Conservation (phyloP, 352 stramenopile species). For the Globisporangium recalcitrans region DNA sequence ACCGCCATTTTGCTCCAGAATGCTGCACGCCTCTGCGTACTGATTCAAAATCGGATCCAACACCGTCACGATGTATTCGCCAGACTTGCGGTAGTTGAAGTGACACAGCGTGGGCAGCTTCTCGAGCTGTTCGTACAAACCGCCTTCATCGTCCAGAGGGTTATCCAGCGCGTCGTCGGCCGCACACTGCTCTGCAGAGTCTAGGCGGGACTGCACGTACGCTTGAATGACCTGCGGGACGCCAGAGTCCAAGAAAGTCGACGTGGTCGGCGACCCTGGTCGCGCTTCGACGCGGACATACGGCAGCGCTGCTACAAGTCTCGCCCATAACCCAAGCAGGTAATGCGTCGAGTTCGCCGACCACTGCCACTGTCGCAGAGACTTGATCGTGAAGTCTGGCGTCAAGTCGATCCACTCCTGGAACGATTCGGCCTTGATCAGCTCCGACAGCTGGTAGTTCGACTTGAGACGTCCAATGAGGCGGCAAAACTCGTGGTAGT, state of each 20-base stretch:
- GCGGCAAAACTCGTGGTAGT: constrained; percentile 99
- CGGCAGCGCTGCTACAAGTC: constrained; percentile 94
- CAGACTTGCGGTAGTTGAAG: constrained; percentile 94
- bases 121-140: constrained; percentile 95
- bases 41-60: constrained; percentile 93
- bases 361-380: constrained; percentile 95
- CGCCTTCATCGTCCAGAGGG: constrained; percentile 95
- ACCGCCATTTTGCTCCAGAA: constrained; percentile 57
- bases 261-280: constrained; percentile 43
- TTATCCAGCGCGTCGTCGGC: constrained; percentile 94
- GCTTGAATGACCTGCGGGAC: constrained; percentile 90
- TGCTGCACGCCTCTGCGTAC: constrained; percentile 88
- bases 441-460: constrained; percentile 97
- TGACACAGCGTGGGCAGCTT: constrained; percentile 95
- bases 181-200: constrained; percentile 91
- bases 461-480: constrained; percentile 96
- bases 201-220: constrained; percentile 95
- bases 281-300: constrained; percentile 88
- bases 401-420: constrained; percentile 96
- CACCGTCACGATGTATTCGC: constrained; percentile 91
- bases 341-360: constrained; percentile 95
- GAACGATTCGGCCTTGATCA: constrained; percentile 96
- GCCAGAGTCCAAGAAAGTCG: constrained; percentile 68
- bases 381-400: constrained; percentile 95
- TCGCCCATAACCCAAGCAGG: constrained; percentile 93